These are phyloP conservation scores for Aspergillus sclerotiicarbonarius DNA, from an alignment of 495 filamentous ascomycete genomes.

Conservation along the genomic window DNA sequence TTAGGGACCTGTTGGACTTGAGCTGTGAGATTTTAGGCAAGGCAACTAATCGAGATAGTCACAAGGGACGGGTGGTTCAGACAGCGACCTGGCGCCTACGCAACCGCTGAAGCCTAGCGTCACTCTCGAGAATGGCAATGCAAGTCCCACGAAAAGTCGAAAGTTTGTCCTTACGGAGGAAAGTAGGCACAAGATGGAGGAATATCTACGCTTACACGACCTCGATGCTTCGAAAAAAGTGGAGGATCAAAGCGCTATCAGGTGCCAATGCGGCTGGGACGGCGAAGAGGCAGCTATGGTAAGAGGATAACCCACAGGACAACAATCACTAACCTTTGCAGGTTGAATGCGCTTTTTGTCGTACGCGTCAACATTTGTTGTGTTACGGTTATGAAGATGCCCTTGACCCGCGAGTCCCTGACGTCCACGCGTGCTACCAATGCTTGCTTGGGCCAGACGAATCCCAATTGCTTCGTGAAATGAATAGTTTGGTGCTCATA, in stretches of 20 bases:
- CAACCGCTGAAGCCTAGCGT: conserved; percentile 17
- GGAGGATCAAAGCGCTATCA: conserved; percentile 16
- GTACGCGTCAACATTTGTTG: conserved; percentile 45
- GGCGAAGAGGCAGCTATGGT: conserved; percentile 46
- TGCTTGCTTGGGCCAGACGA: conserved; percentile 45
- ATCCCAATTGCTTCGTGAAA: conserved; percentile 24
- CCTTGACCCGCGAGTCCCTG: conserved; percentile 29
- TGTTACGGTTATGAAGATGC: conserved; percentile 45
- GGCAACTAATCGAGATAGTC: conserved; percentile 14
- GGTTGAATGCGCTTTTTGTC: conserved; percentile 47
- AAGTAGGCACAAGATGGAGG: conserved; percentile 16
- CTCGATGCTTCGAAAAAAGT: neutral
- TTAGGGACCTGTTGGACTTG: neutral
- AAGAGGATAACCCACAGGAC: conserved; percentile 1
- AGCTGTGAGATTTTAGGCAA: neutral
- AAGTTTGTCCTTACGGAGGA: conserved; percentile 10
- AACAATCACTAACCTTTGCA: conserved; percentile 18
- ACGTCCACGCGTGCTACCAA: conserved; percentile 47
- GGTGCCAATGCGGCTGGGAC: conserved; percentile 43
- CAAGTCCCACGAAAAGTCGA: neutral
- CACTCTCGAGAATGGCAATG: neutral
- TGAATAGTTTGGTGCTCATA: conserved; percentile 34
- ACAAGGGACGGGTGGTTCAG: conserved; percentile 13
- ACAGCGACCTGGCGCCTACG: conserved; percentile 23
- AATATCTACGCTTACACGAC: conserved; percentile 5